Conservation (phyloP, 345 rosid genomes). For the Eutrema japonicum region DNA sequence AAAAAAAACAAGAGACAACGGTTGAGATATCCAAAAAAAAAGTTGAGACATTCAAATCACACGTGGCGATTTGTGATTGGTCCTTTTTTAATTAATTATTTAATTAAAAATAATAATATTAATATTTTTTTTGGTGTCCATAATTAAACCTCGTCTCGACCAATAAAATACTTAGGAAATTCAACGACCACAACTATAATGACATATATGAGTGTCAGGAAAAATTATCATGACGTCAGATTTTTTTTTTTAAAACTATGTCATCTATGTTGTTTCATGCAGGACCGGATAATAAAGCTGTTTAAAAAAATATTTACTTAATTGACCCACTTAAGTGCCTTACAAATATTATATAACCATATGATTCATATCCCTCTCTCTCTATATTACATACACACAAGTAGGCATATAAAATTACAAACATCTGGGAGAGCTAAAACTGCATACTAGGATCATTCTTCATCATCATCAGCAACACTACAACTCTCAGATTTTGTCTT, state of each 20-base stretch:
- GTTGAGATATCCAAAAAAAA: no score
- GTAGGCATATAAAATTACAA: conserved; percentile 15
- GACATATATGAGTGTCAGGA: not conserved
- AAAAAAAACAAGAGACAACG: no score
- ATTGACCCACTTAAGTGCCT: conserved; percentile 19
- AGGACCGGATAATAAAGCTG: conserved; percentile 14
- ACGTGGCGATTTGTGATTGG: no score
- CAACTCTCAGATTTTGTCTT: not conserved
- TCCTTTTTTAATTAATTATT: no score
- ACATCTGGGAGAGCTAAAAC: conserved; percentile 20
- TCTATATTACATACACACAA: conserved; percentile 20
- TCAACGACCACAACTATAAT: conserved; percentile 14
- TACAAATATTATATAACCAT: conserved; percentile 17
- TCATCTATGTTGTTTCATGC: conserved; percentile 28
- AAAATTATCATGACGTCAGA: conserved; percentile 18
- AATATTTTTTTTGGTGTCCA: no score
- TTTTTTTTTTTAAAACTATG: not conserved
- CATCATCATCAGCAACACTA: conserved; percentile 3
- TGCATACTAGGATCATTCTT: conserved; percentile 22
- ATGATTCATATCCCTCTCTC: not conserved
- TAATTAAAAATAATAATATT: no score
- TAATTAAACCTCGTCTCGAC: not conserved
- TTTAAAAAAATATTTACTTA: not conserved
- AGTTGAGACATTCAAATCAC: no score
- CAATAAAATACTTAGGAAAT: conserved; percentile 10